Percentiles rank a stretch among this genome's conserved stretches.
Evolutionary conservation across 202 grass and related monocot species (phyloP).

Genomic region (Sporobolus alterniflorus): DNA sequence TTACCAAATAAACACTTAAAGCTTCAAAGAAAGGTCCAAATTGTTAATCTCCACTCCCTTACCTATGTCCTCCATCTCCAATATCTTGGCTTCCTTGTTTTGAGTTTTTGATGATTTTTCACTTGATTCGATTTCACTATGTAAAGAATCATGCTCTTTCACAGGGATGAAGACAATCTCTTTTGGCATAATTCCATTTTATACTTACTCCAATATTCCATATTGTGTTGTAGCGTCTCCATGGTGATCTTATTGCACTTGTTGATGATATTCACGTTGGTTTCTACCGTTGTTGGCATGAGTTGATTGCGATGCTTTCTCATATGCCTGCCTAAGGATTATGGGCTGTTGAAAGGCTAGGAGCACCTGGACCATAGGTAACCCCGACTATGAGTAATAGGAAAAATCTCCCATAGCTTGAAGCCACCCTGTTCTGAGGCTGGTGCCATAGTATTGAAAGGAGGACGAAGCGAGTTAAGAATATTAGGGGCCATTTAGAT

Average conservation of each 20-base stretch:
- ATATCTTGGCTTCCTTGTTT: too few relatives aligned
- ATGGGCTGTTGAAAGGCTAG: conserved; percentile 8
- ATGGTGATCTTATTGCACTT: background rate
- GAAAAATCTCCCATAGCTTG: background rate
- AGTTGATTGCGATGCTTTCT: background rate
- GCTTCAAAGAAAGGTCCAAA: conserved; percentile 26
- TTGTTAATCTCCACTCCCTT: background rate
- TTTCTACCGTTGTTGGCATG: background rate
- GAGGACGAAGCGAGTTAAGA: background rate
- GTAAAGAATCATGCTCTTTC: background rate
- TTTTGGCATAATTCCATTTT: background rate
- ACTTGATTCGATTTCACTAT: background rate
- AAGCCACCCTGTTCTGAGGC: background rate
- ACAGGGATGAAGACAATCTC: background rate
- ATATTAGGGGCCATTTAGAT: background rate
- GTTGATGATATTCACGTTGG: background rate
- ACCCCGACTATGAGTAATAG: background rate
- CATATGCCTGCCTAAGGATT: conserved; percentile 27
- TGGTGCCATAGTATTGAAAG: background rate
- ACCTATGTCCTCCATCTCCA: background rate
- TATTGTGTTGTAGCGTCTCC: background rate
- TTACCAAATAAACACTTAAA: background rate
- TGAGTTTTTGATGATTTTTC: background rate
- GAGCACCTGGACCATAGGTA: conserved; percentile 2
- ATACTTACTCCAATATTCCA: conserved; percentile 14